phyloP scores from a whole-genome alignment of 2,329 filamentous ascomycete genomes.

The Fusarium lateritium region DNA sequence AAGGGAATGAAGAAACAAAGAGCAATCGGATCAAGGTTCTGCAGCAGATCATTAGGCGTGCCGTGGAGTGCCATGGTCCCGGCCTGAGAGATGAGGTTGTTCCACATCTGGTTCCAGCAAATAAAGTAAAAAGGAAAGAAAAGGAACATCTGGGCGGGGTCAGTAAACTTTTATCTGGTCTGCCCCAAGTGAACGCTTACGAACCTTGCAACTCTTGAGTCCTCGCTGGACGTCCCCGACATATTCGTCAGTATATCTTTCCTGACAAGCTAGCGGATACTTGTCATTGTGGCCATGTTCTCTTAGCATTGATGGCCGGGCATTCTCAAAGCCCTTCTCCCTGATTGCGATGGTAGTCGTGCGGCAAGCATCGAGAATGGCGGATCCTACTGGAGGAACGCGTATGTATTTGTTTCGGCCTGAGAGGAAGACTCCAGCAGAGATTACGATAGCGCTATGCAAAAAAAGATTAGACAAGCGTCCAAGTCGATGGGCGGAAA shows the following conservation, averaged over 20 bases:
- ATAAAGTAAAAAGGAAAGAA: conserved; percentile 25
- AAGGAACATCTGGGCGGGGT: neutral
- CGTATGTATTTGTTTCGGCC: conserved; percentile 16
- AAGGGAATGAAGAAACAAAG: conserved; percentile 20
- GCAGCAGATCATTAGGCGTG: conserved; percentile 4
- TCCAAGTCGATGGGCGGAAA: neutral
- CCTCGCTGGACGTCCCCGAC: conserved; percentile 8
- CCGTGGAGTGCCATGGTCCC: conserved; percentile 14
- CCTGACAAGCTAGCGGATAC: neutral
- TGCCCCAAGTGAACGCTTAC: too few relatives aligned
- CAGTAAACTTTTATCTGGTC: neutral
- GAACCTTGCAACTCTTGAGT: conserved; percentile 19
- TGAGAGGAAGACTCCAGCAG: neutral
- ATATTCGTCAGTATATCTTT: conserved; percentile 12
- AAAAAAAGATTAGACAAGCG: neutral
- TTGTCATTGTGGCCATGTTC: neutral
- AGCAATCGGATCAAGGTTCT: neutral
- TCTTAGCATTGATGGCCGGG: neutral
- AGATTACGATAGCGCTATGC: neutral
- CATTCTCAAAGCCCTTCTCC: conserved; percentile 7
- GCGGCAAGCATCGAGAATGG: conserved; percentile 3
- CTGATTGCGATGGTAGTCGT: conserved; percentile 8
- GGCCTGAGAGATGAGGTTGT: conserved; percentile 12
- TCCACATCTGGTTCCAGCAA: conserved; percentile 22
- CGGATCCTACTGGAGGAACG: conserved; percentile 6